Evolutionary conservation across 2,329 filamentous ascomycete species (phyloP).

Genomic region (Magnaporthiopsis poae): DNA sequence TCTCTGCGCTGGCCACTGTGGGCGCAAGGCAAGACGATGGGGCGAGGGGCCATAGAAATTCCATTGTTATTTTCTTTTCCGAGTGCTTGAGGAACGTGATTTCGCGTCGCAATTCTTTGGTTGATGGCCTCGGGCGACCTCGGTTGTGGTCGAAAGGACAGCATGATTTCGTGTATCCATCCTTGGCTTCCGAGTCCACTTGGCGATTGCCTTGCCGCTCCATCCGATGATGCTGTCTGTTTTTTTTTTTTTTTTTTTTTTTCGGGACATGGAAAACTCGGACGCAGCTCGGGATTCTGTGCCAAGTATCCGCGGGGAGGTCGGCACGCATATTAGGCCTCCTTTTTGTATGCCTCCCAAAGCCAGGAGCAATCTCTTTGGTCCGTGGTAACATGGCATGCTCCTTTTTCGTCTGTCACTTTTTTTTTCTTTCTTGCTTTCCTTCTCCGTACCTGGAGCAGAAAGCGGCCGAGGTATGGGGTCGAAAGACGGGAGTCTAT

Average conservation of each 20-base stretch:
- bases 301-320: background rate
- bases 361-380: too few relatives aligned
- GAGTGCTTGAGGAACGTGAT: background rate
- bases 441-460: too few relatives aligned
- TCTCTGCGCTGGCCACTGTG: background rate
- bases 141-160: too few relatives aligned
- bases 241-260: too few relatives aligned
- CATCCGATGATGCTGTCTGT: background rate
- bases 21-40: background rate
- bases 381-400: too few relatives aligned
- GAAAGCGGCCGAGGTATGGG: too few relatives aligned
- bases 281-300: background rate
- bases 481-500: too few relatives aligned
- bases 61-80: background rate
- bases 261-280: background rate
- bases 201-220: background rate
- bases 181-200: background rate
- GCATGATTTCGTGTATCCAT: background rate
- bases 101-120: too few relatives aligned
- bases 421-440: too few relatives aligned
- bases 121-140: too few relatives aligned
- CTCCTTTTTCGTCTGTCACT: too few relatives aligned
- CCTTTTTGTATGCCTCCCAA: too few relatives aligned
- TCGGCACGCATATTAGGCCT: background rate
- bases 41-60: background rate